Base-by-base conservation (phyloP, 179 eudicot species). In the Gypsophila paniculata region DNA sequence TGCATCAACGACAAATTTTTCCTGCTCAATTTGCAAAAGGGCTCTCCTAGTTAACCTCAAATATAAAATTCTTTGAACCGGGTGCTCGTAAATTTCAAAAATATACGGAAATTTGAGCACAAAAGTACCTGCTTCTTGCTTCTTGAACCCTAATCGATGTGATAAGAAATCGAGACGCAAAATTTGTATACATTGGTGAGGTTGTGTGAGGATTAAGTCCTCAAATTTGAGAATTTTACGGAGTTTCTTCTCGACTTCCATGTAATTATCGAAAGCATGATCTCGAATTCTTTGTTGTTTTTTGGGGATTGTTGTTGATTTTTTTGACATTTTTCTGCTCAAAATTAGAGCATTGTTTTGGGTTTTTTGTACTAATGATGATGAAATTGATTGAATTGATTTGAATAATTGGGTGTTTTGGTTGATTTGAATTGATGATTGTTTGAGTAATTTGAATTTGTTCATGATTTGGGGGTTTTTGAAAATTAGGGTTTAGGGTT, bases 1-100 rank as follows among this genome's bases (percentile, higher is more conserved):
- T n/a, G 83, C 74, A 74, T 71, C 42, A 53, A 84, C 23, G 49
- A 85, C 85, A n/a, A 34, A 49, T 0, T 81, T 79, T 72, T 84
- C 87, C 70, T 76, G 79, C 39, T 81, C 73, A 66, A 84, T 79
- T 79, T 84, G 87, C 52, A 68, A 72, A 74, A 70, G 75, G 71
- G 81, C 83, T 54, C 74, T 76, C 54, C 85, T 78, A 64, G 87
- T 81, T 67, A 84, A 79, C 11, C 87, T 29, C 36, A 84, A 72
- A 74, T 84, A 84, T 29, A 84, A 48, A 2, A 84, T 79, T 75
- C 87, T 68, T 62, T 77, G 85, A 78, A 84, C 85, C 14, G 87
- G 87, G 81, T 84, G 87, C 58, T 84, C 87, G 69, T 84, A 81
- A 64, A 84, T 72, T 44, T 84, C 85, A 52, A 84, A 84, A 34